These are phyloP conservation scores for Carnegiea gigantea DNA, from an alignment of 179 eudicot species.

Conservation along the genomic window DNA sequence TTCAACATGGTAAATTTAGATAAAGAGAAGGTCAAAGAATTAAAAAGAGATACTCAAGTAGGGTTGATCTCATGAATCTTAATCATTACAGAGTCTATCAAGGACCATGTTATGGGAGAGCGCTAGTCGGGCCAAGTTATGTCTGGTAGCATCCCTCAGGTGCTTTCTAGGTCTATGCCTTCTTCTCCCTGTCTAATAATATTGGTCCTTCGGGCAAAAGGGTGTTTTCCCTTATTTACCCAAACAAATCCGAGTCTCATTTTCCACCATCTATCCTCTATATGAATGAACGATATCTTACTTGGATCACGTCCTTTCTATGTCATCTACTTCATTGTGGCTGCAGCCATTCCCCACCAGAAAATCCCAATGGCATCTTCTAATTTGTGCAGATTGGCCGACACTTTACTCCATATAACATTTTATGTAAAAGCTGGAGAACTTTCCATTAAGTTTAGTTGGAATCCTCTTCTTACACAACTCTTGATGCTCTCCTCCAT, in stretches of 20 bases:
- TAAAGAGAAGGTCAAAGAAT: neutral
- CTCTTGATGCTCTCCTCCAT: neutral
- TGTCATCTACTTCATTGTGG: neutral
- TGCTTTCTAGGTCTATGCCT: neutral
- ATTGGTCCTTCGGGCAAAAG: neutral
- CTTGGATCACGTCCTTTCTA: neutral
- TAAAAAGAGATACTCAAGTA: neutral
- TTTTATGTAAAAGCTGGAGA: neutral
- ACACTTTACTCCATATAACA: neutral
- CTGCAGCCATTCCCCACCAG: neutral
- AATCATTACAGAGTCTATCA: neutral
- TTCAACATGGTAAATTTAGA: neutral
- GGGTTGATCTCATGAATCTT: neutral
- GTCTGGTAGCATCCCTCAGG: neutral
- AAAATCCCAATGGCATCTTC: neutral
- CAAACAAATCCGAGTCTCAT: neutral
- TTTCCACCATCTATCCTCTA: neutral
- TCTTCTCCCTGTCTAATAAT: neutral
- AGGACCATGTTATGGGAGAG: neutral
- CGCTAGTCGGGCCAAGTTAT: neutral
- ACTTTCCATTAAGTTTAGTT: neutral
- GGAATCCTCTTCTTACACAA: neutral
- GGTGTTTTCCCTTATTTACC: neutral
- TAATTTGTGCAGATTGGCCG: neutral
- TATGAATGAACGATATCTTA: neutral